These are phyloP conservation scores for Kuraishia molischiana DNA, from an alignment of 805 yeast genomes.

Conservation along the genomic window DNA sequence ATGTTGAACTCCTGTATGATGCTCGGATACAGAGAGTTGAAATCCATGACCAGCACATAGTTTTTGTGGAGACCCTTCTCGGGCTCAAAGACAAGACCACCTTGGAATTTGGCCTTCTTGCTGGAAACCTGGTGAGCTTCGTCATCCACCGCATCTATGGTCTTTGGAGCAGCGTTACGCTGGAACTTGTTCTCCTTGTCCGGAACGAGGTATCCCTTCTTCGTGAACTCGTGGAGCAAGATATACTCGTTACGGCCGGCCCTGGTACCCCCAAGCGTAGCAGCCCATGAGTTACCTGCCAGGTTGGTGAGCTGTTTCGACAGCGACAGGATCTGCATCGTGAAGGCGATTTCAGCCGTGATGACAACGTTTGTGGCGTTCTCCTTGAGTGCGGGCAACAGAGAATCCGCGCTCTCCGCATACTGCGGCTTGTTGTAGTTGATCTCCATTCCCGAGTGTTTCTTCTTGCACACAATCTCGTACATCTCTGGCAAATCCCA, in stretches of 20 bases:
- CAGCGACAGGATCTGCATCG: constrained; percentile 76
- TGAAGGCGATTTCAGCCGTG: constrained; percentile 70
- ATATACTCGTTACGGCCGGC: constrained; percentile 94
- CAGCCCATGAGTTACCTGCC: constrained; percentile 97
- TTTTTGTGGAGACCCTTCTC: constrained; percentile 90
- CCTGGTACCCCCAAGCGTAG: constrained; percentile 88
- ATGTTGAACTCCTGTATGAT: constrained; percentile 95
- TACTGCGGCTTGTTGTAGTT: constrained; percentile 61
- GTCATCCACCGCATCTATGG: constrained; percentile 23
- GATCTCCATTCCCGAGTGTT: constrained; percentile 55
- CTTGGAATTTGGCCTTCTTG: constrained; percentile 71
- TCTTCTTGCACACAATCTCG: constrained; percentile 61
- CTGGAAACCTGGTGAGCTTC: constrained; percentile 36
- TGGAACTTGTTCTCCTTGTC: constrained; percentile 53
- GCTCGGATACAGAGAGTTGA: constrained; percentile 94
- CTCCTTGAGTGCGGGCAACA: constrained; percentile 64
- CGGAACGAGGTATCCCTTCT: constrained; percentile 76
- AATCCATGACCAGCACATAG: constrained; percentile 90
- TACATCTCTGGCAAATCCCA: constrained; percentile 95
- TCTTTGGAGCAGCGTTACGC: constrained; percentile 14
- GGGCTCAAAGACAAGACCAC: constrained; percentile 96
- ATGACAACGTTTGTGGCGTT: constrained; percentile 57
- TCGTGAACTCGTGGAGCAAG: constrained; percentile 82
- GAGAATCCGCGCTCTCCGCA: constrained; percentile 55
- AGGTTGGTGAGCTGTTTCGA: constrained; percentile 86